A percentile compares a stretch with the other conserved stretches of the same genome.
phyloP scores from a whole-genome alignment of 257 asterid genomes.

The Capsicum baccatum region DNA sequence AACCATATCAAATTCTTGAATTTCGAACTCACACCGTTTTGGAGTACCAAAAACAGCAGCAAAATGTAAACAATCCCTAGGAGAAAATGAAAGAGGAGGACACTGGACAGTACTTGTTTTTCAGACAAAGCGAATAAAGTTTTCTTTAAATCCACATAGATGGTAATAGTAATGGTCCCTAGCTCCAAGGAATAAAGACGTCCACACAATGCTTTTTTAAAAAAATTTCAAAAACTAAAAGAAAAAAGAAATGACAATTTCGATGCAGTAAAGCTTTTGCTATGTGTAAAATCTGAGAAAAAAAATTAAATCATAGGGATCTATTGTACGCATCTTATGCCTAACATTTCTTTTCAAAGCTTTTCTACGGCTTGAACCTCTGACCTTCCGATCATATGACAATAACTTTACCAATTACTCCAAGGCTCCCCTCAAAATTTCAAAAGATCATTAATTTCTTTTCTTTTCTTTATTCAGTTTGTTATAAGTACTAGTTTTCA shows the following conservation, averaged over 20 bases:
- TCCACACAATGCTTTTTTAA: slow-evolving; percentile 32
- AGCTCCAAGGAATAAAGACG: background rate
- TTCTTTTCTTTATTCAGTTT: background rate
- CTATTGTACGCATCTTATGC: too few relatives aligned
- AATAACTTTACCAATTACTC: too few relatives aligned
- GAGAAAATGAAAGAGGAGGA: slow-evolving; percentile 42
- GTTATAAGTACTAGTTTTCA: slow-evolving; percentile 1
- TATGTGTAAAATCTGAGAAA: too few relatives aligned
- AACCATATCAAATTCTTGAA: background rate
- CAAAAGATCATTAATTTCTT: slow-evolving; percentile 28
- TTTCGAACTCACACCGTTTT: background rate
- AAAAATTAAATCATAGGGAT: too few relatives aligned
- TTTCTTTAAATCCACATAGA: slow-evolving; percentile 35
- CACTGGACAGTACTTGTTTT: slow-evolving; percentile 28
- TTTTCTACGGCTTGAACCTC: too few relatives aligned
- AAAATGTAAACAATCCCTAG: slow-evolving; percentile 20
- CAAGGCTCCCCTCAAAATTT: background rate
- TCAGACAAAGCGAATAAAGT: slow-evolving; percentile 74
- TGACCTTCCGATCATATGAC: too few relatives aligned
- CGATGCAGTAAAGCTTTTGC: too few relatives aligned
- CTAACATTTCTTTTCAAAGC: too few relatives aligned
- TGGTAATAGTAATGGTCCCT: slow-evolving; percentile 45
- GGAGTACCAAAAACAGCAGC: too few relatives aligned
- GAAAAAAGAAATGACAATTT: too few relatives aligned
- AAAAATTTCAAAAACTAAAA: background rate